phyloP scores from a whole-genome alignment of 2,329 filamentous ascomycete species.

The Penicillium sp. region DNA sequence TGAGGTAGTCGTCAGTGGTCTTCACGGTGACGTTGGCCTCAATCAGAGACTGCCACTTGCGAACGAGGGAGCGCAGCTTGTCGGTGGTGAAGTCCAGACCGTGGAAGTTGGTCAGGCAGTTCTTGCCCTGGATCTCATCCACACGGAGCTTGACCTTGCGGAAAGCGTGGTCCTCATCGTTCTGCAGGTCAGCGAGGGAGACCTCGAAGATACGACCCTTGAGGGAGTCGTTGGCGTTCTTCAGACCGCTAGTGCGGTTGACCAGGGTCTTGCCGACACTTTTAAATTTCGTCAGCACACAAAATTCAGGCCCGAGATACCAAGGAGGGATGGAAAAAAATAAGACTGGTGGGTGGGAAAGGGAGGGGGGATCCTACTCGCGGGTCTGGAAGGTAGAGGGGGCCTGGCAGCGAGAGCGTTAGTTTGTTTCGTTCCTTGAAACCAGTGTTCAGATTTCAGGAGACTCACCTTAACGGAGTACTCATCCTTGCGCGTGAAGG shows the following conservation, averaged over 20 bases:
- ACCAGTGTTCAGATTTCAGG: background rate
- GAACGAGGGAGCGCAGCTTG: conserved; percentile 98
- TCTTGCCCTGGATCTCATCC: conserved; percentile 99
- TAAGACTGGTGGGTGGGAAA: conserved; percentile 4
- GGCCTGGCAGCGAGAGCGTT: conserved; percentile 57
- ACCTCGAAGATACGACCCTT: conserved; percentile 99
- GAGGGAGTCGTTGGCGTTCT: conserved; percentile 99
- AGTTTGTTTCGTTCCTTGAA: conserved; percentile 21
- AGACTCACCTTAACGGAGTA: conserved; percentile 85
- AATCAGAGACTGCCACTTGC: conserved; percentile 99
- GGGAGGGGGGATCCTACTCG: conserved; percentile 69
- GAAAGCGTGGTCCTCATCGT: conserved; percentile 99
- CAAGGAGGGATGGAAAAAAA: background rate
- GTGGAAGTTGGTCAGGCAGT: conserved; percentile 99
- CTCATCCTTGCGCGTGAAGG: conserved; percentile 99
- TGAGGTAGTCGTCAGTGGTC: conserved; percentile 99
- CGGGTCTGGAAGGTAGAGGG: conserved; percentile 92
- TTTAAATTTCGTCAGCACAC: conserved; percentile 28
- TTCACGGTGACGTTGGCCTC: conserved; percentile 99
- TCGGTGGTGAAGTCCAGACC: conserved; percentile 99
- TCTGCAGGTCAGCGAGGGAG: conserved; percentile 97
- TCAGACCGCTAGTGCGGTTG: conserved; percentile 98
- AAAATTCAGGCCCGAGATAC: background rate
- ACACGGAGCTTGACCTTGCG: conserved; percentile 99
- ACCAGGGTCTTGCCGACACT: conserved; percentile 99